Base-by-base conservation (phyloP, 129 eudicot genomes). In the Escallonia herrerae region DNA sequence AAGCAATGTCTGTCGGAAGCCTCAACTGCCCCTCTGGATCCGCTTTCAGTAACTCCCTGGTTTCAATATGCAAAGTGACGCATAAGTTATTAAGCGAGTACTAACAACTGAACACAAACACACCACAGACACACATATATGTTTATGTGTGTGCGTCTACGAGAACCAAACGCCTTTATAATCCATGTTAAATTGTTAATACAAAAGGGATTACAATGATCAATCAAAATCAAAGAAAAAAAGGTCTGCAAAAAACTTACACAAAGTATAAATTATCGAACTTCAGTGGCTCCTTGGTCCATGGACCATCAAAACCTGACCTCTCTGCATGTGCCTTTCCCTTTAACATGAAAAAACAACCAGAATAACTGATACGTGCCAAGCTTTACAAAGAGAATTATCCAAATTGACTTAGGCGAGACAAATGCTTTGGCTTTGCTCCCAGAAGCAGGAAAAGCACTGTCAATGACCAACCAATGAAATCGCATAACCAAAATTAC, bases 281-380 rank as follows among this genome's bases (percentile, higher is more conserved):
- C 76, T 81, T 86, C 68, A 89, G 76, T 5, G 98, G 96, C 76
- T 93, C 98, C 72, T 70, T 70, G 37, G 98, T 93, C 96, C 98
- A 93, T 15, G 98, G 85, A 49, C 96, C 98, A 39, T 93, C 98
- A 74, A 93, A 93, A 58, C 96, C 96, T 60, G 98, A 89, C 70
- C 98, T 91, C 65, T 91, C 98, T 48, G 87, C 87, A 71, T 91
- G 98, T 47, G 90, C 98, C 82, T 80, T 91, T 71, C 98, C 98
- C 98, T 91, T 67, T 63, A 69, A 40, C 51, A 56, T 60, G 53
- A 56, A 40, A 53, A 58, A 45, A 68, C 42, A 72, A 67, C 69
- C 49, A 33, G 50, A 56, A 38, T n/a, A 67, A 64, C 8, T 40
- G 44, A 50, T 15, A 56, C 55, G 33, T 65, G 63, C 43, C 15